Conservation (phyloP, 306 rosid genomes). For the Cucumis cinereus region DNA sequence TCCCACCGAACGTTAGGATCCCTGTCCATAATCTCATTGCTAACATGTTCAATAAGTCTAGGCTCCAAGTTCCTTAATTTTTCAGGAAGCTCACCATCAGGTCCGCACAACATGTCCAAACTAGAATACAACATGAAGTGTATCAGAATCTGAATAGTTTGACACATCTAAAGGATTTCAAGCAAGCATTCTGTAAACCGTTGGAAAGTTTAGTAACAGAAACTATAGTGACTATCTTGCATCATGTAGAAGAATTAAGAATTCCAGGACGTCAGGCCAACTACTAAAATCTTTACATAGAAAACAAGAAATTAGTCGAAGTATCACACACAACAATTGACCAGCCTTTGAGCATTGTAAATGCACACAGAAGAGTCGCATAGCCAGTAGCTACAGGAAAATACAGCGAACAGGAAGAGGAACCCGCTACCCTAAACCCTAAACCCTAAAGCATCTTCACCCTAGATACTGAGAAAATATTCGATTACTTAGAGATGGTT, state of each 20-base stretch:
- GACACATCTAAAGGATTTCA: not conserved
- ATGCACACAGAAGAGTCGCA: not conserved
- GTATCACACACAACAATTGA: not conserved
- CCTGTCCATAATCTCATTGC: constrained; percentile 93
- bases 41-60: constrained; percentile 87
- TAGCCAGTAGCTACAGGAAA: not conserved
- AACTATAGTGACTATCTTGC: not conserved
- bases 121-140: constrained; percentile 29
- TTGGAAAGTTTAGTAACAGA: not conserved
- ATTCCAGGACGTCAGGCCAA: not conserved
- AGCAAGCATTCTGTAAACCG: not conserved
- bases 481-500: not conserved
- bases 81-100: constrained; percentile 99
- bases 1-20: constrained; percentile 86
- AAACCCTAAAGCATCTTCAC: no score
- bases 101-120: constrained; percentile 82
- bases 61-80: constrained; percentile 91
- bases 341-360: not conserved
- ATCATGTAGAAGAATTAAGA: not conserved
- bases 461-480: not conserved
- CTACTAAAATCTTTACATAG: not conserved
- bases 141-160: constrained; percentile 12
- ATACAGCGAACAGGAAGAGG: no score
- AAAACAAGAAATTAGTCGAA: not conserved
- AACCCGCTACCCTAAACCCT: not conserved